Base-by-base conservation (phyloP, 345 rosid species). In the Gossypium longicalyx region DNA sequence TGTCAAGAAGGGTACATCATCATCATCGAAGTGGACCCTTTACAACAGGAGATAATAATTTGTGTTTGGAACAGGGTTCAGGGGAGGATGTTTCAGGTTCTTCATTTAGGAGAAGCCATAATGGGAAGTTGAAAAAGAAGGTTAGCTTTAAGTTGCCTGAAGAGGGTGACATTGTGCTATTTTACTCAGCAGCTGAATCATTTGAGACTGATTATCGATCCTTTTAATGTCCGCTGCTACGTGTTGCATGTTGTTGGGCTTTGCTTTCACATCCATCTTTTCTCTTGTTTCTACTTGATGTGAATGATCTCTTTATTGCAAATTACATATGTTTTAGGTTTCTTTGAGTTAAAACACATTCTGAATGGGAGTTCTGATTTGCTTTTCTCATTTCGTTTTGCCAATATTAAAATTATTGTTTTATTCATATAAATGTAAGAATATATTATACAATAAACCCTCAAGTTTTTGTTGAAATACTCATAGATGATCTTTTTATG, bases 81-180 rank as follows among this genome's bases (percentile, higher is more conserved):
- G 49, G 48, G 60, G 57, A 44, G 41, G 41, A 34, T 56, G 51
- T 9, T 59, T 47, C 25, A 20, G 16, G 20, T 45, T 62, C 67
- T 54, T 64, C 79, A 12, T 27, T 76, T 16, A 38, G 76, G 60
- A 77, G 81, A 76, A 73, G 52, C 72, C 72, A 56, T 64, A 81
- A 74, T 65, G 63, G 74, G 60, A 77, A 51, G 77, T 0, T 7
- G 44, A 79, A 48, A 66, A 85, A 85, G 82, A 82, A 64, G 75
- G 87, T 87, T 25, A 80, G 79, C 76, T 85, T 87, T 77, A 85
- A 61, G 80, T 57, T 72, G 74, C 87, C 87, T 0, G 81, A 82
- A 23, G 84, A 83, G 51, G 62, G 81, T 54, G 86, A 85, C 17
- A 70, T 79, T 56, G 56, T 77, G 70, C 7, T 80, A 2, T 82